These are phyloP conservation scores for Colletotrichum australisinense DNA, from an alignment of 2,329 filamentous ascomycete genomes.

Conservation along the genomic window DNA sequence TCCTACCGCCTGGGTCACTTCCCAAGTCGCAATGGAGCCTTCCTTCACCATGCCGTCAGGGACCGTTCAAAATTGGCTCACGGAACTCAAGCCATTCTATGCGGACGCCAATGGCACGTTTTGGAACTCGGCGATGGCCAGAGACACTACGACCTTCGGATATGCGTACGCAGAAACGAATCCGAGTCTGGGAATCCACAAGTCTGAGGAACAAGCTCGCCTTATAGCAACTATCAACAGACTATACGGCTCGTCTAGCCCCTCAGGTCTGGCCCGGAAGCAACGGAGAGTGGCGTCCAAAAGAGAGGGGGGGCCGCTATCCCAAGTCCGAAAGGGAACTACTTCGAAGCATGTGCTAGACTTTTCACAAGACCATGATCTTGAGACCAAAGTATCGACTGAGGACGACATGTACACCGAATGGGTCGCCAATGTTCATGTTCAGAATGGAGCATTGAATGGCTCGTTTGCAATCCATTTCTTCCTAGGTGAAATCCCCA, in stretches of 20 bases:
- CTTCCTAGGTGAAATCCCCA: conserved; percentile 69
- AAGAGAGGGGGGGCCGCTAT: background rate
- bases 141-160: conserved; percentile 71
- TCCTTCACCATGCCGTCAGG: conserved; percentile 71
- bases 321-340: conserved; percentile 35
- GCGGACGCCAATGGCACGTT: conserved; percentile 67
- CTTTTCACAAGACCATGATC: conserved; percentile 14
- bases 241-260: conserved; percentile 50
- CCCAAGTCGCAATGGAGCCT: conserved; percentile 63
- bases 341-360: background rate
- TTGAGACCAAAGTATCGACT: background rate
- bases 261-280: conserved; percentile 35
- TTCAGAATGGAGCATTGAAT: conserved; percentile 69
- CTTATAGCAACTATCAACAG: conserved; percentile 67
- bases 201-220: conserved; percentile 51
- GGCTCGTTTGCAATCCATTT: conserved; percentile 73
- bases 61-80: conserved; percentile 64
- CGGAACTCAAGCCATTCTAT: conserved; percentile 76
- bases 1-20: conserved; percentile 73
- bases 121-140: conserved; percentile 74
- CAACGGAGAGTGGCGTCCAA: background rate
- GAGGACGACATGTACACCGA: conserved; percentile 61
- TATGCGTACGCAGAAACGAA: conserved; percentile 79
- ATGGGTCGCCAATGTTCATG: conserved; percentile 76
- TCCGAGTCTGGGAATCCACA: conserved; percentile 45